phyloP scores from a whole-genome alignment of 75 land plant genomes.

The Pinus albicaulis region DNA sequence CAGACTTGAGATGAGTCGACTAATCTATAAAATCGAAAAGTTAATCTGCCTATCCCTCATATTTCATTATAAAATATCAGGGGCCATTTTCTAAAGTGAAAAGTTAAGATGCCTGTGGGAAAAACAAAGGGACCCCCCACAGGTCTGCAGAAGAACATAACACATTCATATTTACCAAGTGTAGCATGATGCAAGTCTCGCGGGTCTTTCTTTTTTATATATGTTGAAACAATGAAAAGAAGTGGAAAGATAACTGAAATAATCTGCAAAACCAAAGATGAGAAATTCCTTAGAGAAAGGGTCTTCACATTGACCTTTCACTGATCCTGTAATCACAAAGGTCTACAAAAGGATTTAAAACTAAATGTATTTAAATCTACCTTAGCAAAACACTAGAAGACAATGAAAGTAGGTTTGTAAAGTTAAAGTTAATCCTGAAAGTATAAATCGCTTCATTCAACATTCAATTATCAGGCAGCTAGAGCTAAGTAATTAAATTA shows the following conservation, averaged over 20 bases:
- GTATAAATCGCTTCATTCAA: not conserved
- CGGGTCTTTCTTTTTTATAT: conserved; percentile 23
- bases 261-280: conserved; percentile 23
- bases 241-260: conserved; percentile 37
- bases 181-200: conserved; percentile 49
- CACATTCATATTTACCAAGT: conserved; percentile 25
- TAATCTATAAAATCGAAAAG: not conserved
- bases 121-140: not conserved
- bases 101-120: not conserved
- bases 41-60: not conserved
- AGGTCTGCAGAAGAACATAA: not conserved
- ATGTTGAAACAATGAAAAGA: conserved; percentile 16
- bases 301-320: not conserved
- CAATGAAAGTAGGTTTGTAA: not conserved
- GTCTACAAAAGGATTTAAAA: not conserved
- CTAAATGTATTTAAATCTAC: not conserved
- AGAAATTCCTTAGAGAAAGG: conserved; percentile 6
- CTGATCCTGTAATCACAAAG: not conserved
- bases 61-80: not conserved
- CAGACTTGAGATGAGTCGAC: too few relatives aligned
- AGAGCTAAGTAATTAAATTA: too few relatives aligned
- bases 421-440: not conserved
- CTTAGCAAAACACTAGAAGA: not conserved
- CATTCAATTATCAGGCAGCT: not conserved
- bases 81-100: not conserved